Evolutionary conservation across 441 rosid species (phyloP).

Genomic region (Breynia disticha): DNA sequence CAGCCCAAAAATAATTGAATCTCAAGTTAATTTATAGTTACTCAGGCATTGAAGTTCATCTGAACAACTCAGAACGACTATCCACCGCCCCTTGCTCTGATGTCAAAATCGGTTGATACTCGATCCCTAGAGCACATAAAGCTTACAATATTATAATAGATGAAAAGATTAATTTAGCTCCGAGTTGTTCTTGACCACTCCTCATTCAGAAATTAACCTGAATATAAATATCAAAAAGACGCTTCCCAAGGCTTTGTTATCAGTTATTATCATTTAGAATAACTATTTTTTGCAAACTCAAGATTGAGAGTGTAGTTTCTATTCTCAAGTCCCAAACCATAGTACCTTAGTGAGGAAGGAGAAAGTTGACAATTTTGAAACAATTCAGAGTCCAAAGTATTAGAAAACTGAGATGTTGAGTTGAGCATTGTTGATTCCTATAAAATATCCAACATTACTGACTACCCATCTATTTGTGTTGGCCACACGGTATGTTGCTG

Average conservation of each 20-base stretch:
- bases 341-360: slow-evolving; percentile 67
- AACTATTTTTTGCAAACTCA: slow-evolving; percentile 23
- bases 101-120: slow-evolving; percentile 28
- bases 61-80: slow-evolving; percentile 21
- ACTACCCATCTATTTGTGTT: slow-evolving; percentile 27
- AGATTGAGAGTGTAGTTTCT: no score
- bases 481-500: slow-evolving; percentile 27
- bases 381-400: slow-evolving; percentile 30
- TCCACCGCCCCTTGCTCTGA: slow-evolving; percentile 31
- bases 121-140: slow-evolving; percentile 19
- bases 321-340: slow-evolving; percentile 68
- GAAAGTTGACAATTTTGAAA: slow-evolving; percentile 50
- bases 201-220: slow-evolving; percentile 36
- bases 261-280: slow-evolving; percentile 10
- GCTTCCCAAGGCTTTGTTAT: slow-evolving; percentile 33
- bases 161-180: no score
- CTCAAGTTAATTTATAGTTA: slow-evolving; percentile 41
- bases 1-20: slow-evolving; percentile 84
- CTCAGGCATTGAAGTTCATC: slow-evolving; percentile 28
- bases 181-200: no score
- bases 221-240: slow-evolving; percentile 41
- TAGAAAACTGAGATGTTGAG: slow-evolving; percentile 21
- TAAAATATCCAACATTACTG: slow-evolving; percentile 34
- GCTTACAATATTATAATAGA: no score
- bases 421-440: slow-evolving; percentile 27